Evolutionary conservation across 495 filamentous ascomycete genomes (phyloP), one percentile per base, ranked within the genome.

Genomic region (Talaromyces adpressus): DNA sequence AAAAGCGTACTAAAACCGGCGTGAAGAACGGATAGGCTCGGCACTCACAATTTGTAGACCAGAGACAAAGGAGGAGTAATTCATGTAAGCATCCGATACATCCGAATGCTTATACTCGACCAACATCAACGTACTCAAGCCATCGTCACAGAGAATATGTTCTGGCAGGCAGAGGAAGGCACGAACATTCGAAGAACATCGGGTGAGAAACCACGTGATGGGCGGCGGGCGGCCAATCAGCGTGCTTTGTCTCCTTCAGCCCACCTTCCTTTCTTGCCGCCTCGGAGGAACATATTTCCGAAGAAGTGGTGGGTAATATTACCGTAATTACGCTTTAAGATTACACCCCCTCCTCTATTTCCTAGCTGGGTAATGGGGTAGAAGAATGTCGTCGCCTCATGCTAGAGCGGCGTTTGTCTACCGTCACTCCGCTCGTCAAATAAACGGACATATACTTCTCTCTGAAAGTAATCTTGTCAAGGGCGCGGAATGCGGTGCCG

Each of bases 171-270:
- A 52, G n/a, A 2, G 18, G 0, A 11, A 56, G 22, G 56, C 27
- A 6, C 8, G 30, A 58, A 22, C 49, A 20, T 23, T 23, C 49
- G 30, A 32, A 32, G 27, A 56, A 22, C 56, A 32, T 58, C 29
- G 56, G 27, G 14, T 36, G 29, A 58, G 56, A 29, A 36, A 32
- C 30, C 56, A 58, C 56, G 56, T 58, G 56, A 58, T 58, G 27
- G 27, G 7, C 3, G 22, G 52, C 2, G 23, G 14, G 25, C 52
- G 4, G 36, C 36, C 36, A 56, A 56, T 29, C 52, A 56, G 52
- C 29, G 9, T 56, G 52, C 36, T 56, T 18, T 29, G 14, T 22
- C 11, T 4, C 7, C 16, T 12, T 49, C 6, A 20, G 20, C 52
- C 52, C 52, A 56, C 52, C 22, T 56, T 56, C 52, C 52, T 14